Percentiles rank a stretch among this genome's conserved stretches.
These are phyloP conservation scores for Leccinum disarticulatum DNA, from an alignment of 768 basidiomycete genomes.

Conservation along the genomic window DNA sequence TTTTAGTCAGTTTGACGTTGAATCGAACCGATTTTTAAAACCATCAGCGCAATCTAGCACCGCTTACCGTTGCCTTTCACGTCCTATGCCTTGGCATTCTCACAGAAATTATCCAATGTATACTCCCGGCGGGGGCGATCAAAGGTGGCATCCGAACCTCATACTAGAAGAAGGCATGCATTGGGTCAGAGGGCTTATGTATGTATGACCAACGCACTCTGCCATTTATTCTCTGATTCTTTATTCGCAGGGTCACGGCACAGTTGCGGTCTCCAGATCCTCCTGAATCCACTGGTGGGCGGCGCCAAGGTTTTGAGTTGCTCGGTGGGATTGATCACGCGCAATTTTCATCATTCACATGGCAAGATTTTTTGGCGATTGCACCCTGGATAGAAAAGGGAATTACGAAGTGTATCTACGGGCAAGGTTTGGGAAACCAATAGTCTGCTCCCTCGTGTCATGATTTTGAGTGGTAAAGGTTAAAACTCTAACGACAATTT, in stretches of 20 bases:
- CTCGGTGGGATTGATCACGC: slow-evolving; percentile 47
- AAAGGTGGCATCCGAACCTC: slow-evolving; percentile 56
- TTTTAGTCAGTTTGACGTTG: background rate
- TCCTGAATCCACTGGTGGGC: slow-evolving; percentile 36
- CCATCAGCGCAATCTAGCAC: slow-evolving; percentile 7
- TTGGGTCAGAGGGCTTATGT: slow-evolving; percentile 75
- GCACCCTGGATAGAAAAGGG: slow-evolving; percentile 78
- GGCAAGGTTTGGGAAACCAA: slow-evolving; percentile 66
- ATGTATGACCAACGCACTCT: slow-evolving; percentile 45
- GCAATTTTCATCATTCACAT: slow-evolving; percentile 70
- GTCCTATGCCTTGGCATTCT: slow-evolving; percentile 55
- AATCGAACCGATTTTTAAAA: slow-evolving; percentile 1
- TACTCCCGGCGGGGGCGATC: slow-evolving; percentile 68
- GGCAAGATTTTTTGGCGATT: slow-evolving; percentile 66
- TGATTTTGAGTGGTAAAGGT: background rate
- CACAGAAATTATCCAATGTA: slow-evolving; percentile 71
- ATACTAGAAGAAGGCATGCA: slow-evolving; percentile 59
- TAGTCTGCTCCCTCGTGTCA: slow-evolving; percentile 4
- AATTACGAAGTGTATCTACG: slow-evolving; percentile 64
- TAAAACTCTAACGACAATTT: background rate
- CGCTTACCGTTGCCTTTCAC: slow-evolving; percentile 45
- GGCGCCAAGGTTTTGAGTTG: slow-evolving; percentile 49
- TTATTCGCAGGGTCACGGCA: slow-evolving; percentile 51
- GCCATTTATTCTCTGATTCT: slow-evolving; percentile 7
- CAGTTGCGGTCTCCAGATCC: slow-evolving; percentile 53